A percentile compares a stretch with the other conserved stretches of the same genome.
phyloP scores from a whole-genome alignment of 805 yeast species.

The Lipomyces yamanashiensis region DNA sequence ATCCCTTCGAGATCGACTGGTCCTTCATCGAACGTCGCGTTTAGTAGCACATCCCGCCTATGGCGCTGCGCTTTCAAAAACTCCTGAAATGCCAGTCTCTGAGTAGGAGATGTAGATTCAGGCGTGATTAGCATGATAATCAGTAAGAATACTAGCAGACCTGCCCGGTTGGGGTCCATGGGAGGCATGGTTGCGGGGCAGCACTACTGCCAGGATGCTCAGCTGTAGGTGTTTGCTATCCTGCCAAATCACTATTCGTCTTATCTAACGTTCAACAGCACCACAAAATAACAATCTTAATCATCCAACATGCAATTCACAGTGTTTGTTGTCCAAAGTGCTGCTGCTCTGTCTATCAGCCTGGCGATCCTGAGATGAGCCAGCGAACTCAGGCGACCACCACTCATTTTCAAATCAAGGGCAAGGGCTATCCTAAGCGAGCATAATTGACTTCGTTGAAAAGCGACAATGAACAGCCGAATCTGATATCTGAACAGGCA shows the following conservation, averaged over 20 bases:
- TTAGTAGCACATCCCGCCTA: conserved; percentile 29
- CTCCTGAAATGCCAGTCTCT: conserved; percentile 33
- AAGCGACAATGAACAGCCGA: neutral
- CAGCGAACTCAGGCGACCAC: neutral
- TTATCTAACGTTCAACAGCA: no score
- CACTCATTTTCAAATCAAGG: neutral
- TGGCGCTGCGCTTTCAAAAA: conserved; percentile 24
- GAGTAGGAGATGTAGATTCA: conserved; percentile 32
- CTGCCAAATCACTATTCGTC: neutral
- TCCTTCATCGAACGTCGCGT: conserved; percentile 31
- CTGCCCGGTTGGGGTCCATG: conserved; percentile 35
- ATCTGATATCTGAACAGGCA: no score
- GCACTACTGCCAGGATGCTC: no score
- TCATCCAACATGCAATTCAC: no score
- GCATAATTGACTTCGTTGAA: neutral
- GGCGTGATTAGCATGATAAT: conserved; percentile 36
- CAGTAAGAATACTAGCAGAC: conserved; percentile 33
- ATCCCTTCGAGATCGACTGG: conserved; percentile 35
- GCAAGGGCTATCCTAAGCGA: conserved; percentile 2
- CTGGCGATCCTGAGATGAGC: no score
- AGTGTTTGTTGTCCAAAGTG: no score
- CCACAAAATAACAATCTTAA: no score
- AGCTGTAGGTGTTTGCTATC: neutral
- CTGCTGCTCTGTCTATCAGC: no score
- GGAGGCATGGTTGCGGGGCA: conserved; percentile 11